phyloP scores from a whole-genome alignment of 164 flowering plant genomes.

The Houttuynia cordata region DNA sequence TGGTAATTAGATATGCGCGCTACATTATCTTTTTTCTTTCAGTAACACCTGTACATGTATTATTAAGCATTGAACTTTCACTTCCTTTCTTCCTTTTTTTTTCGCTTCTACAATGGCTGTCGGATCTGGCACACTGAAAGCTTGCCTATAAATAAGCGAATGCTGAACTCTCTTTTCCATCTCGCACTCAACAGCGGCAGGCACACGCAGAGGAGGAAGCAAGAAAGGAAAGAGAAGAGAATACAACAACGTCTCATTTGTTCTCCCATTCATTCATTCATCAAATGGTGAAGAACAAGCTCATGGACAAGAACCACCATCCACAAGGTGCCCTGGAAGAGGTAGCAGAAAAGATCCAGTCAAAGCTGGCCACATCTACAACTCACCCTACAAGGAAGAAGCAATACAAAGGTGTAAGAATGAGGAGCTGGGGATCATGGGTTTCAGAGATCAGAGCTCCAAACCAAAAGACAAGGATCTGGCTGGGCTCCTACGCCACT shows the following conservation, averaged over 20 bases:
- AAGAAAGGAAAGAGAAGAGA: background rate
- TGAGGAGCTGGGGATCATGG: constrained; percentile 99
- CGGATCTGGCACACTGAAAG: background rate
- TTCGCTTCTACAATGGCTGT: background rate
- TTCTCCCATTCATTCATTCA: background rate
- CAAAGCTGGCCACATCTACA: constrained; percentile 12
- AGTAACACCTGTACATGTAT: background rate
- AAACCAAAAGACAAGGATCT: constrained; percentile 78
- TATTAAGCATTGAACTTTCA: background rate
- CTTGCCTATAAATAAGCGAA: constrained; percentile 4
- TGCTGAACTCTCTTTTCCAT: background rate
- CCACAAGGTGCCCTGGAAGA: background rate
- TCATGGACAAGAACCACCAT: background rate
- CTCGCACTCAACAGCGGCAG: background rate
- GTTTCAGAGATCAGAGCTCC: constrained; percentile 94
- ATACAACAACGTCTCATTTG: background rate
- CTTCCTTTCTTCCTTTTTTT: background rate
- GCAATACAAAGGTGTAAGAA: constrained; percentile 89
- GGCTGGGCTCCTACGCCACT: constrained; percentile 90
- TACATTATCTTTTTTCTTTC: too few relatives aligned
- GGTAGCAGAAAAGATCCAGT: constrained; percentile 18
- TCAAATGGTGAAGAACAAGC: constrained; percentile 37
- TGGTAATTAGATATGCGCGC: too few relatives aligned
- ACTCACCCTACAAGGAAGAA: constrained; percentile 25
- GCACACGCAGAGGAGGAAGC: background rate